Base-by-base conservation (phyloP, 2,329 filamentous ascomycete genomes). In the Scedosporium boydii region DNA sequence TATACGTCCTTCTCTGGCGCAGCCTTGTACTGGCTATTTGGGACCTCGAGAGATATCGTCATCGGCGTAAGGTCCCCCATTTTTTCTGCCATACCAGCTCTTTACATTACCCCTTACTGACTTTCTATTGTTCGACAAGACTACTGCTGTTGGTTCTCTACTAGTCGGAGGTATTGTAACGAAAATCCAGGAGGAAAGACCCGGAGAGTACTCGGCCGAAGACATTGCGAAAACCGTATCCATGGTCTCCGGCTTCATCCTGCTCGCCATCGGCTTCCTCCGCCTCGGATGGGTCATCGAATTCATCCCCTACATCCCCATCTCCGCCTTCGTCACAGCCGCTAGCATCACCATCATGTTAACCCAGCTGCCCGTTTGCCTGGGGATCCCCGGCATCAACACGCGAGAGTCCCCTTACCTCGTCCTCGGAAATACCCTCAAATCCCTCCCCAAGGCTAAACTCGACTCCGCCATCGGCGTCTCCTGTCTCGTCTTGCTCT, bases 1-100 rank as follows among this genome's bases (percentile, higher is more conserved):
- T 93, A 93, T 74, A 90, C 90, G 0, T 92, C 89, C 0, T 93
- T 93, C 69, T 89, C 91, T 72, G 90, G 90, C 59, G 88, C 90
- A 38, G 75, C 91, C 60, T 79, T 91, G 60, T 93, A 93, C 75
- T 93, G 89, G 89, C 83, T 91, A 63, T 93, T 93, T 70, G 90
- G 88, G 42, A 93, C 89, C 0, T 93, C 90, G 6, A 93, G 92
- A 70, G 90, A 93, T 71, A 92, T 93, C 70, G 91, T 89, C 9
- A 92, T 93, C 63, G 89, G 89, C 27, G 78, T 80, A 72, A 46
- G 76, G 6, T 6, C 27, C 6, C 27, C 27, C 27, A n/a, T n/a
- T n/a, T 29, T 6, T 29, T 29, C 6, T 29, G 6, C 27, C 4
- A 6, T 29, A 29, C 27, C 4, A 4, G 27, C 6, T 29, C 27